Evolutionary conservation across 371 early-diverging fungal genomes (phyloP).

Genomic region (Lichtheimia corymbifera): DNA sequence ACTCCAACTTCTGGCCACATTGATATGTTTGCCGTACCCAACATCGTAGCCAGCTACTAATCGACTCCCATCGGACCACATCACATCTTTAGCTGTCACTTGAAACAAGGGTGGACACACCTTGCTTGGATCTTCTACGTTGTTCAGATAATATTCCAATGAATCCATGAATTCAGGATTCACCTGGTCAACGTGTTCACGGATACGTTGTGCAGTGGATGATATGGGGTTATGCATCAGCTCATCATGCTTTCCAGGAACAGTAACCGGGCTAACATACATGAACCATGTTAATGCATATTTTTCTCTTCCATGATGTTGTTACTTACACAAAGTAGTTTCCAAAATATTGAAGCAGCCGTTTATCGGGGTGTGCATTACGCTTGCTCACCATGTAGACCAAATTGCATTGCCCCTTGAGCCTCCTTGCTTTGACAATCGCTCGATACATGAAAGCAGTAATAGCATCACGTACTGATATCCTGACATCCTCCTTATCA

Average conservation of each 20-base stretch:
- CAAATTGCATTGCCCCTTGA: background rate
- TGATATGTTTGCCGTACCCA: background rate
- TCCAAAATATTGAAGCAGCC: background rate
- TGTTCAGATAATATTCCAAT: background rate
- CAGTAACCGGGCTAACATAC: too few relatives aligned
- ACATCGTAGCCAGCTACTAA: background rate
- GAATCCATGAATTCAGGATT: background rate
- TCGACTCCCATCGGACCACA: background rate
- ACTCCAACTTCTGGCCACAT: background rate
- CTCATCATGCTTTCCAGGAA: too few relatives aligned
- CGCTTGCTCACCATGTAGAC: background rate
- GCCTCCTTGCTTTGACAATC: background rate
- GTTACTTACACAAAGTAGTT: background rate
- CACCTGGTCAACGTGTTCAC: background rate
- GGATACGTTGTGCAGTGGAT: background rate
- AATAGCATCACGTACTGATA: background rate
- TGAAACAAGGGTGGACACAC: background rate
- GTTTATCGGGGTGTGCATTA: background rate
- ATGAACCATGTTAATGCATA: too few relatives aligned
- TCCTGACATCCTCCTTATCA: background rate
- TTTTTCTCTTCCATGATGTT: too few relatives aligned
- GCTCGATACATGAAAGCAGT: background rate
- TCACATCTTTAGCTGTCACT: background rate
- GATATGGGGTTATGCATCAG: too few relatives aligned
- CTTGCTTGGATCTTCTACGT: background rate